phyloP scores from a whole-genome alignment of 2,329 filamentous ascomycete genomes.

The Botrytis byssoidea region DNA sequence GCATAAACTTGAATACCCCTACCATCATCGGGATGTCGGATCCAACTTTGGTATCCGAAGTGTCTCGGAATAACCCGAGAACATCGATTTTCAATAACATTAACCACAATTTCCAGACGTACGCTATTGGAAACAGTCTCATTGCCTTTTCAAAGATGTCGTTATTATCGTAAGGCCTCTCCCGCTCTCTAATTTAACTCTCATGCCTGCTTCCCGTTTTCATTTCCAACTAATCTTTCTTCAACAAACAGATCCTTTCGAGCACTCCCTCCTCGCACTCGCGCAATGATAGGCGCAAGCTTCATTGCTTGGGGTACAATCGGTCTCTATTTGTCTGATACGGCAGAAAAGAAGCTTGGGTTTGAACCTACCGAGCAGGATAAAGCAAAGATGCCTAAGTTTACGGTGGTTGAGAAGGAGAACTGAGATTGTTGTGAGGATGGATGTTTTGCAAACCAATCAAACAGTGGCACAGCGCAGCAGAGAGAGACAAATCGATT shows the following conservation, averaged over 20 bases:
- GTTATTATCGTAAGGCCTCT: slow-evolving; percentile 7
- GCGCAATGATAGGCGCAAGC: slow-evolving; percentile 68
- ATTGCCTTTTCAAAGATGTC: no score
- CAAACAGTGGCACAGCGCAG: neutral
- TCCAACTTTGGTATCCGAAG: neutral
- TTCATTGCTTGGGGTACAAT: slow-evolving; percentile 73
- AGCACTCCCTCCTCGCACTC: slow-evolving; percentile 67
- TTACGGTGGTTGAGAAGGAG: slow-evolving; percentile 58
- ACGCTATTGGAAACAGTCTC: neutral
- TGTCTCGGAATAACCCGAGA: neutral
- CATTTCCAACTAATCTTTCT: neutral
- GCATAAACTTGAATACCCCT: neutral
- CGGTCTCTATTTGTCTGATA: slow-evolving; percentile 72
- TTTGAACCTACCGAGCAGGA: slow-evolving; percentile 73
- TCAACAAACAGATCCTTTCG: slow-evolving; percentile 51
- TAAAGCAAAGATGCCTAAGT: slow-evolving; percentile 65
- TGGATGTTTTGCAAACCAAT: neutral
- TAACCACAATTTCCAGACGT: neutral
- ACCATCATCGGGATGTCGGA: neutral
- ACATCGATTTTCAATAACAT: neutral
- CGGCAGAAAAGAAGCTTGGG: slow-evolving; percentile 70
- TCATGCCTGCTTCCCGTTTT: no score
- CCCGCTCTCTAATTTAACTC: neutral
- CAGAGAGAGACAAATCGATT: neutral
- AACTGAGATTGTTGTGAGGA: neutral